Evolutionary conservation across 352 stramenopile species (phyloP).

Genomic region (Phytophthora boehmeriae): DNA sequence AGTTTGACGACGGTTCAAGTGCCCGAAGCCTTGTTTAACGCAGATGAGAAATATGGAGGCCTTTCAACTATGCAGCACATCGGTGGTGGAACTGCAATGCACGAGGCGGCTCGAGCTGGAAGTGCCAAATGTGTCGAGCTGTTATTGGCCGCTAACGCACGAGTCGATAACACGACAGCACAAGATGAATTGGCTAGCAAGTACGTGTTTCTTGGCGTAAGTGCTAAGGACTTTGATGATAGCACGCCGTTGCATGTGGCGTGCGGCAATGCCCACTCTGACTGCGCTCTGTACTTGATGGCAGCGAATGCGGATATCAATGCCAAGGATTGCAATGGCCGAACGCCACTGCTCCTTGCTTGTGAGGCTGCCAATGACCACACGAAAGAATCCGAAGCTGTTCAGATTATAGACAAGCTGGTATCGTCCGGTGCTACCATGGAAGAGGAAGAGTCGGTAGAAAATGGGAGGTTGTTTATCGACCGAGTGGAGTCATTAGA

Average conservation of each 20-base stretch:
- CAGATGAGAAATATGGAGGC: conserved; percentile 23
- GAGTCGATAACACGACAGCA: conserved; percentile 23
- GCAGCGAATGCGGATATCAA: conserved; percentile 59
- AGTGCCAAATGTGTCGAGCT: conserved; percentile 63
- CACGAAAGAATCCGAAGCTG: conserved; percentile 18
- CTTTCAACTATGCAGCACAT: conserved; percentile 38
- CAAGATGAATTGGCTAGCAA: conserved; percentile 15
- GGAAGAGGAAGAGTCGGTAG: conserved; percentile 8
- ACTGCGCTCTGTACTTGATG: conserved; percentile 68
- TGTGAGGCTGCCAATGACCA: conserved; percentile 58
- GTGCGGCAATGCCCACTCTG: conserved; percentile 35
- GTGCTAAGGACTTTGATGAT: conserved; percentile 47
- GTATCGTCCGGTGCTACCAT: conserved; percentile 44
- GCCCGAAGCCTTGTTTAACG: conserved; percentile 23
- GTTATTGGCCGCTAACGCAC: conserved; percentile 60
- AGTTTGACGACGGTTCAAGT: conserved; percentile 8
- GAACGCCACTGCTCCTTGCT: conserved; percentile 47
- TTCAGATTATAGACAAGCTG: conserved; percentile 61
- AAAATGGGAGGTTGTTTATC: conserved; percentile 31
- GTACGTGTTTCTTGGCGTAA: conserved; percentile 65
- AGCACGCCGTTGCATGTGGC: conserved; percentile 67
- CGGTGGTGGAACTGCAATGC: conserved; percentile 57
- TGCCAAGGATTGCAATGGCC: conserved; percentile 30
- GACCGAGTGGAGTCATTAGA: conserved; percentile 53
- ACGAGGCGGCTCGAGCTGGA: conserved; percentile 51